phyloP scores from a whole-genome alignment of 148 eudicot genomes.

The Rhododendron simsii region DNA sequence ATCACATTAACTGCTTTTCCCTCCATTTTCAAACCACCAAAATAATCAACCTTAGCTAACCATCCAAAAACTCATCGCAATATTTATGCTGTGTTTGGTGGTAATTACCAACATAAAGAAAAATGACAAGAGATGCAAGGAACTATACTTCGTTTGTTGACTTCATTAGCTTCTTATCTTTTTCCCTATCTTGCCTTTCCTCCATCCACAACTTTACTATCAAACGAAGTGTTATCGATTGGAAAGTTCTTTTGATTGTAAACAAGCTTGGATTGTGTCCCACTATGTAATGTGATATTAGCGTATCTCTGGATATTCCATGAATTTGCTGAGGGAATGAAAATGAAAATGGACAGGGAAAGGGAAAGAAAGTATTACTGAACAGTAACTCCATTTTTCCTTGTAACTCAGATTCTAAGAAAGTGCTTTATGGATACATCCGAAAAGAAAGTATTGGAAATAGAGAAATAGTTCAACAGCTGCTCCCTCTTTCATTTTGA shows the following conservation, averaged over 20 bases:
- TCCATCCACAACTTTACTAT: too few species aligned
- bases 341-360: neutral
- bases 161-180: too few species aligned
- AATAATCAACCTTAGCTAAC: neutral
- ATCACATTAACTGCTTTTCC: conserved; percentile 88
- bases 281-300: neutral
- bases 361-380: neutral
- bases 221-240: too few species aligned
- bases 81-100: neutral
- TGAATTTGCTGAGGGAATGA: neutral
- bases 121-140: neutral
- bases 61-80: neutral
- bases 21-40: conserved; percentile 62
- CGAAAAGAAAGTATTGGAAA: too few species aligned
- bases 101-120: neutral
- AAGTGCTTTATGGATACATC: too few species aligned
- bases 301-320: neutral
- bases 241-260: too few species aligned
- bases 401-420: neutral
- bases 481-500: neutral
- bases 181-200: too few species aligned
- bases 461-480: too few species aligned
- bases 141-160: neutral
- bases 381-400: neutral
- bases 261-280: too few species aligned